Evolutionary conservation across 2,329 filamentous ascomycete genomes (phyloP), one percentile per base, ranked within the genome.

Genomic region (Neopestalotiopsis sp.): DNA sequence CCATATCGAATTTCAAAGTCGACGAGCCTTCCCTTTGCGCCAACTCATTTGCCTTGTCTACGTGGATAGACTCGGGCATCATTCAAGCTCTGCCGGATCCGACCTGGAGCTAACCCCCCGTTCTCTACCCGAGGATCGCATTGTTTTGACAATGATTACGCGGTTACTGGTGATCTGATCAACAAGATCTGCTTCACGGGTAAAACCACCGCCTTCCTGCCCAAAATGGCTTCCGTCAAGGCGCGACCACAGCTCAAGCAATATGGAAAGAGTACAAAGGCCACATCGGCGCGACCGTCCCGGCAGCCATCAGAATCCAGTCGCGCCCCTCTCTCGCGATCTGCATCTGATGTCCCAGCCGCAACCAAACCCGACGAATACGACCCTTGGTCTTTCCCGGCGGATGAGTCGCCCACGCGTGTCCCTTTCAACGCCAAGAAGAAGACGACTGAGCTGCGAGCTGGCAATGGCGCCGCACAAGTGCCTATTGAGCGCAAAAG

Each of bases 261-360:
- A 20, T 78, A 78, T 70, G 77, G 75, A 58, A 78, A 76, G 67
- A 66, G 69, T 24, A 45, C 71, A n/a, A 49, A 10, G 34, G 12
- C 65, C 3, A 42, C n/a, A 17, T 24, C 40, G n/a, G 17, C 56
- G 24, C 65, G 56, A 40, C 38, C 38, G 45, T 12, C 62, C 17
- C n/a, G 24, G 20, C 12, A n/a, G 24, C 13, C 62, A 28, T 13
- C 40, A 20, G 40, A 65, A 34, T 52, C 20, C 42, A 52, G 20
- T 30, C 40, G 62, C 62, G 62, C 62, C 10, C 34, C 28, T 65
- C 24, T 65, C 40, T 45, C 62, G 20, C 14, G 62, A 65, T 65
- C 62, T 30, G 40, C 24, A 10, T 30, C 38, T 13, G 62, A 66
- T 24, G 45, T 28, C n/a, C 63, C 63, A 34, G 63, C 42, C 17